Evolutionary conservation across 495 filamentous ascomycete genomes (phyloP).

Genomic region (Mytilinidion resinicola): DNA sequence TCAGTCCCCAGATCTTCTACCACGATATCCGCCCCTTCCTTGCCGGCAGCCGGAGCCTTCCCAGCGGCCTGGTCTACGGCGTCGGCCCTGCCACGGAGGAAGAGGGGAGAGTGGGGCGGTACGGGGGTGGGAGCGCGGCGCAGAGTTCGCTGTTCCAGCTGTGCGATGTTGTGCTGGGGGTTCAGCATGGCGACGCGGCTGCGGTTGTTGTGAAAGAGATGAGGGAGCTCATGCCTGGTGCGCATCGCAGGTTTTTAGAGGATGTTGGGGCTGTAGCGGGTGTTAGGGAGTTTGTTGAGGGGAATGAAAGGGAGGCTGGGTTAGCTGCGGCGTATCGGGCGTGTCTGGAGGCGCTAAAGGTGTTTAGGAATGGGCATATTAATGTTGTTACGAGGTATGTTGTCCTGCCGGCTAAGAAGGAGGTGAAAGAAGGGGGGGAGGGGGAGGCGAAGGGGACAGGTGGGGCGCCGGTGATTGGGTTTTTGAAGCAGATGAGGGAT

Average conservation of each 20-base stretch:
- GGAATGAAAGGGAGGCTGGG: neutral
- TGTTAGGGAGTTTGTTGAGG: conserved; percentile 6
- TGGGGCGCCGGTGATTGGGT: no score
- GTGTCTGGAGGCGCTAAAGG: conserved; percentile 15
- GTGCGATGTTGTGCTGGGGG: conserved; percentile 30
- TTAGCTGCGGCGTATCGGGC: conserved; percentile 23
- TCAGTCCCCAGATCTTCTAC: conserved; percentile 28
- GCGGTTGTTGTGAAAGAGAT: conserved; percentile 20
- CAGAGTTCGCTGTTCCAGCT: conserved; percentile 35
- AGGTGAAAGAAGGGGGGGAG: no score
- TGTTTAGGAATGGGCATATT: conserved; percentile 33
- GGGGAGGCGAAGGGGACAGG: no score
- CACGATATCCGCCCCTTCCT: conserved; percentile 29
- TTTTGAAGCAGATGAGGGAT: no score
- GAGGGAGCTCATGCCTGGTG: conserved; percentile 32
- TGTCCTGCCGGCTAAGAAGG: conserved; percentile 14
- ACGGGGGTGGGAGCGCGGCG: conserved; percentile 32
- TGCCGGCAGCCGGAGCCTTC: conserved; percentile 30
- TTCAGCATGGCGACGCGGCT: conserved; percentile 19
- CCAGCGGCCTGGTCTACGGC: conserved; percentile 31
- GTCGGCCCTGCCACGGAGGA: conserved; percentile 12
- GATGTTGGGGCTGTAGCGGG: conserved; percentile 15
- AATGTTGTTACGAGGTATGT: conserved; percentile 32
- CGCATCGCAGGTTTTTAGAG: conserved; percentile 29
- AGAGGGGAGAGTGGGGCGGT: conserved; percentile 20